Percentiles rank a stretch among this genome's conserved stretches.
phyloP scores from a whole-genome alignment of 768 basidiomycete species.

The Lactifluus subvellereus region DNA sequence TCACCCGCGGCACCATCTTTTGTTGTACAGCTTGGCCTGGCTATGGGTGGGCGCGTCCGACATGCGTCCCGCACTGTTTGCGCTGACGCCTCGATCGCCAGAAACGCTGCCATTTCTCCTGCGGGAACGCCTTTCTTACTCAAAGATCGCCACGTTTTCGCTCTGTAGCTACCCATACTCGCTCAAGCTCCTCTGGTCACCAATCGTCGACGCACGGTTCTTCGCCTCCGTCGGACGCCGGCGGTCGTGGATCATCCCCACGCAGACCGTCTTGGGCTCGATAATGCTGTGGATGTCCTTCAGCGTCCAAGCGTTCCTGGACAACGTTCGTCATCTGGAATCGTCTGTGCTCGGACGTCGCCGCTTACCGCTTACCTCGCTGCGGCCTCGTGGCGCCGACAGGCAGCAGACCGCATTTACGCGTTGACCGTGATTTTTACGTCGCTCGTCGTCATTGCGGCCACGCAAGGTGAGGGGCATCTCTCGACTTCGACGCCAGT shows the following conservation, averaged over 20 bases:
- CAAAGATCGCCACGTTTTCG: constrained; percentile 91
- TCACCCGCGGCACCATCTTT: background rate
- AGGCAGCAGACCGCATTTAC: constrained; percentile 78
- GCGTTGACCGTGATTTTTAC: constrained; percentile 86
- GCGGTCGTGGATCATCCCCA: constrained; percentile 98
- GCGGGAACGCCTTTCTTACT: constrained; percentile 92
- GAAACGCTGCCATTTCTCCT: constrained; percentile 97
- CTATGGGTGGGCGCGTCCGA: constrained; percentile 7
- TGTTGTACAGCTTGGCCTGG: constrained; percentile 22
- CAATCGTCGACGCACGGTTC: constrained; percentile 90
- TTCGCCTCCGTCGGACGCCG: constrained; percentile 77
- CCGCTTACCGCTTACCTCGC: background rate
- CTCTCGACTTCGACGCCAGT: constrained; percentile 18
- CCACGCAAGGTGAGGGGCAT: constrained; percentile 76
- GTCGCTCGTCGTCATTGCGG: constrained; percentile 89
- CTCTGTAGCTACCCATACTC: constrained; percentile 93
- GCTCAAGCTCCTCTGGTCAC: constrained; percentile 95
- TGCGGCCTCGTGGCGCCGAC: constrained; percentile 20
- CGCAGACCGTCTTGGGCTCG: constrained; percentile 83
- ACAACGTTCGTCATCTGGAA: constrained; percentile 50
- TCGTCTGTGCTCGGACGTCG: background rate
- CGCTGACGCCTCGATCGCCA: constrained; percentile 34
- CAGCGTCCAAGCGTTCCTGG: constrained; percentile 67
- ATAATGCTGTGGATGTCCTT: constrained; percentile 75
- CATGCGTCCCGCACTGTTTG: constrained; percentile 57